Base-by-base conservation (phyloP, 2,329 filamentous ascomycete species). In the Sporothrix variecibatus region DNA sequence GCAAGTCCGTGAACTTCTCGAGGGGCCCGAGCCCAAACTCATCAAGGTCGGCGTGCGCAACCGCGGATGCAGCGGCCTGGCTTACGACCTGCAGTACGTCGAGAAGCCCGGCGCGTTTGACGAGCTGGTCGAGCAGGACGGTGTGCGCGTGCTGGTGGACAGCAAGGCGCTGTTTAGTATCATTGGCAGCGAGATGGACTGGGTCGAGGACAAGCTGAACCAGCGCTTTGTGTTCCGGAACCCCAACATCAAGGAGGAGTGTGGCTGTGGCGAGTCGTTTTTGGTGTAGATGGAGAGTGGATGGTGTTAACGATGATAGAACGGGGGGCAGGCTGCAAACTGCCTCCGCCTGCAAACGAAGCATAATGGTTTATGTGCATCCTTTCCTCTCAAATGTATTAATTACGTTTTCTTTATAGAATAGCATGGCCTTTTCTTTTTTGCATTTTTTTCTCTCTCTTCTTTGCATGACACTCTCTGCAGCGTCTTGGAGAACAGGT, bases 151-250 rank as follows among this genome's bases (percentile, higher is more conserved):
- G 46, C 82, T 98, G 81, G 96, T 99, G 74, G 96, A 99, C 82
- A 97, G 94, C 87, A 98, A 98, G 86, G 96, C 96, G 58, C 85
- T 99, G 69, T 95, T 99, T 82, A 98, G 95, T 83, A 98, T 99
- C 72, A 98, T 99, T 79, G 96, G 96, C 5, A 97, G 93, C 80
- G 95, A 98, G 84, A 99, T 99, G 96, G 96, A 99, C 81, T 99
- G 95, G 95, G 88, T 95, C 12, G 95, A 98, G 84, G 96, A 98
- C 79, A 97, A 97, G 85, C 85, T 99, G 77, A 97, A 92, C 82
- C 89, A 95, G 83, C 88, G 93, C 77, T 99, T 99, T 82, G 91
- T 97, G 70, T 99, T 99, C 84, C 92, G 90, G 81, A 99, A 99
- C 82, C 96, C 96, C 1, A 99, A 99, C 80, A 98, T 98, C 81